Base-by-base conservation (phyloP, 495 filamentous ascomycete species). In the Amniculicola lignicola region DNA sequence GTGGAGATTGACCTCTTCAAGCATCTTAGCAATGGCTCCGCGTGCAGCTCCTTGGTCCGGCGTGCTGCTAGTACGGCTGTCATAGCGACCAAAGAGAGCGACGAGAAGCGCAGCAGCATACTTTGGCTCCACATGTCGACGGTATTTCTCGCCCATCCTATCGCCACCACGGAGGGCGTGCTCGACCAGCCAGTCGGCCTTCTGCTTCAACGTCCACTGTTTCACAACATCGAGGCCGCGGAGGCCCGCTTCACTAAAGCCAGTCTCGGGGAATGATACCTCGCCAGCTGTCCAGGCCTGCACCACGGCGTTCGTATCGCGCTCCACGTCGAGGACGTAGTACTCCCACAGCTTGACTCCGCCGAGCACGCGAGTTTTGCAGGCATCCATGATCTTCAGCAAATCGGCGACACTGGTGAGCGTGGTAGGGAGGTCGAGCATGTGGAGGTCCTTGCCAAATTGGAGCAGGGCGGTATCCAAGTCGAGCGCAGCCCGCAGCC, bases 281-380 rank as follows among this genome's bases (percentile, higher is more conserved):
- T 83, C 68, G 24, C 79, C 82, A 4, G 67, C 68, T n/a, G 70
- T 74, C 89, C 91, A 99, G 3, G 81, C 76, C 50, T 85, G 75
- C 4, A 93, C 64, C 28, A 85, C 80, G 2, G 79, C 79, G 46
- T 86, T 78, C 15, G 82, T 76, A 64, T 90, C 79, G n/a, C 79
- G 70, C 35, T 90, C 81, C 1, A 93, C 84, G 65, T 97, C 80
- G 41, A 95, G 68, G 9, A 85, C 84, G 64, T 95, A 97, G 71
- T 84, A 99, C 65, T 99, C 86, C 94, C 94, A 99, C 4, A 99
- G 77, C 29, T 80, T 81, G 55, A 92, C 77, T 15, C 78, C 76
- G 27, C 81, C 79, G 57, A 99, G 81, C 29, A 89, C 89, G 51
- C 89, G 78, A 25, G 83, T 79, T 58, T 94, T 91, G 39, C 95